These are phyloP conservation scores for Arabis hirsuta DNA, from an alignment of 345 rosid genomes.

Conservation along the genomic window DNA sequence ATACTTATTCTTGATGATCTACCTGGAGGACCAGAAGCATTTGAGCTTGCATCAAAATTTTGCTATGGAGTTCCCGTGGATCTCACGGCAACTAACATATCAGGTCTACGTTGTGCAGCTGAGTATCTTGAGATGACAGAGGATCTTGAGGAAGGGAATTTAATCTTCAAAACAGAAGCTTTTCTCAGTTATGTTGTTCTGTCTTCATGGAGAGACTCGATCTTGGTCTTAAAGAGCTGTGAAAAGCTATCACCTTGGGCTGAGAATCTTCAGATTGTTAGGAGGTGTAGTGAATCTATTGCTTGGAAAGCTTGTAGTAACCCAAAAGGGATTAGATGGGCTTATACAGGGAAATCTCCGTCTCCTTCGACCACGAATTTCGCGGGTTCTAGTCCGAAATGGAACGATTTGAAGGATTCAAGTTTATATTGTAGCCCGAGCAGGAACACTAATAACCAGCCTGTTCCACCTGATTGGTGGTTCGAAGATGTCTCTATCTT, in stretches of 20 bases:
- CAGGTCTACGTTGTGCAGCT: slow-evolving; percentile 87
- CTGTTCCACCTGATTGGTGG: slow-evolving; percentile 99
- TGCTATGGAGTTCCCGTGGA: slow-evolving; percentile 95
- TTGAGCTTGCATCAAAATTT: slow-evolving; percentile 92
- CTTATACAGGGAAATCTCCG: slow-evolving; percentile 74
- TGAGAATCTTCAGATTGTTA: slow-evolving; percentile 91
- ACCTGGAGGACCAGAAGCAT: slow-evolving; percentile 89
- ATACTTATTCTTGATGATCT: slow-evolving; percentile 71
- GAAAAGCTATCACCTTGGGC: slow-evolving; percentile 97
- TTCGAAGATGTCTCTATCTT: slow-evolving; percentile 93
- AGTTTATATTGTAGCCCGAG: slow-evolving; percentile 59
- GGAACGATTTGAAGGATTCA: slow-evolving; percentile 75
- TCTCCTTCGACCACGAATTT: slow-evolving; percentile 43
- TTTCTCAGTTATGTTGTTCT: slow-evolving; percentile 94
- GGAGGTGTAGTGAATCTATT: slow-evolving; percentile 95
- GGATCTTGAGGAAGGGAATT: slow-evolving; percentile 96
- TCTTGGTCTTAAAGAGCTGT: slow-evolving; percentile 83
- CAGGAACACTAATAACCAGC: slow-evolving; percentile 63
- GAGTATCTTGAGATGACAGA: slow-evolving; percentile 99
- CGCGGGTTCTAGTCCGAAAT: slow-evolving; percentile 67
- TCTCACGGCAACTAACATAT: slow-evolving; percentile 87
- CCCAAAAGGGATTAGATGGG: slow-evolving; percentile 95
- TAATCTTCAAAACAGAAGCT: slow-evolving; percentile 96
- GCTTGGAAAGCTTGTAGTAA: slow-evolving; percentile 99
- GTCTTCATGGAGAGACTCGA: slow-evolving; percentile 98